phyloP scores from a whole-genome alignment of 2,329 filamentous ascomycete species.

The Pseudogymnoascus sp. region DNA sequence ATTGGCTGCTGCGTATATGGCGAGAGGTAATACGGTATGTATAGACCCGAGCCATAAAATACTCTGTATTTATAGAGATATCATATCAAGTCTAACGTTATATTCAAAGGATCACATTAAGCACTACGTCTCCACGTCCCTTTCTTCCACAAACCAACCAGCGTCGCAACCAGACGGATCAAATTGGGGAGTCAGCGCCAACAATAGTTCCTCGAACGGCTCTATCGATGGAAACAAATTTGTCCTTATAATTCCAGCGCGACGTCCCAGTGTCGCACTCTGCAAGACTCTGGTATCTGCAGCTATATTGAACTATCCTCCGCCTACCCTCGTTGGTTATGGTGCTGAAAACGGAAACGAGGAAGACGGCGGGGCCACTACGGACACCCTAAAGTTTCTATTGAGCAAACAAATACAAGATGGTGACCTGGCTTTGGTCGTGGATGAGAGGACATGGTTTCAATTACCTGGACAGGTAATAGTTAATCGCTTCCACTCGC shows the following conservation, averaged over 20 bases:
- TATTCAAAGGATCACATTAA: background rate
- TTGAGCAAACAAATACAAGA: conserved; percentile 39
- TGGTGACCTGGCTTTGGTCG: conserved; percentile 45
- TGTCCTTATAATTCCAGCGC: conserved; percentile 46
- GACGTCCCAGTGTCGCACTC: conserved; percentile 35
- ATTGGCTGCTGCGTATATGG: conserved; percentile 11
- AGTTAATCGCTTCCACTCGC: conserved; percentile 44
- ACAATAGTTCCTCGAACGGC: background rate
- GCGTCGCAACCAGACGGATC: background rate
- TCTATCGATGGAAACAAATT: conserved; percentile 31
- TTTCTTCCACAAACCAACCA: background rate
- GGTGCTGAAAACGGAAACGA: conserved; percentile 20
- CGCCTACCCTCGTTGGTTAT: conserved; percentile 45
- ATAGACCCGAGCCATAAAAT: background rate
- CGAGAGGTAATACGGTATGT: conserved; percentile 3
- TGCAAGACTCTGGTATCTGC: conserved; percentile 49
- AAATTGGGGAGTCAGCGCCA: background rate
- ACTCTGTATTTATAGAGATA: background rate
- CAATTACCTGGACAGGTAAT: conserved; percentile 49
- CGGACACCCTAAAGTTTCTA: conserved; percentile 34
- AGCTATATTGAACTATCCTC: conserved; percentile 50
- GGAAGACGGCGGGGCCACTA: conserved; percentile 13
- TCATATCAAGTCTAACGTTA: background rate
- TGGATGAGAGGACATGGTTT: conserved; percentile 41
- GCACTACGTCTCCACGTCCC: background rate